Evolutionary conservation across 768 basidiomycete genomes (phyloP), one percentile per base, ranked within the genome.

Genomic region (Lactarius deliciosus): DNA sequence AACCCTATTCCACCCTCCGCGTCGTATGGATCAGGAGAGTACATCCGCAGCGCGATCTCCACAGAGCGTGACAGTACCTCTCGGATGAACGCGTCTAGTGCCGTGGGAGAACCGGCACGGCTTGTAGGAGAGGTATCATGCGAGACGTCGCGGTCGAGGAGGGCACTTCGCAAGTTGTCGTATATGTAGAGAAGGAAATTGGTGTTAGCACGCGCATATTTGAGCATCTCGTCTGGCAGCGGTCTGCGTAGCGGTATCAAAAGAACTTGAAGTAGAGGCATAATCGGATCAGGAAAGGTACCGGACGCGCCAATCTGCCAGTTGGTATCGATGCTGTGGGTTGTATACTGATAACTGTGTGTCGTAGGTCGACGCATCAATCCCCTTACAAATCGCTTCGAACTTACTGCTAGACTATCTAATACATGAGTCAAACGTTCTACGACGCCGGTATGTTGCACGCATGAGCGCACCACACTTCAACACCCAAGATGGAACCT

Each of bases 181-280:
- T 95, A 98, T 72, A 98, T 88, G 77, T 86, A 93, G 34, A 99
- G 80, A 2, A 99, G 84, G 78, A 91, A 98, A 76, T 98, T 97
- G 0, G 96, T 99, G 76, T 99, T 97, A 1, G 94, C 92, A 34
- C 94, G 89, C 2, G 97, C 97, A n/a, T n/a, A n/a, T n/a, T n/a
- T n/a, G n/a, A n/a, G n/a, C n/a, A 74, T 97, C 70, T 93, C 95
- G 60, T 84, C 76, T 0, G 94, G 90, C 4, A 98, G 79, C 0
- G 96, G 96, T 63, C 87, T 86, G 58, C 36, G 22, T 32, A 38
- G 41, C 34, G 7, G n/a, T 25, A 34, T 53, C 22, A 56, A 22
- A 38, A 40, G 20, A n/a, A n/a, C n/a, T n/a, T n/a, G n/a, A 7
- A 10, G 32, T 8, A 15, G 16, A 57, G n/a, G 54, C 15, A 41